Evolutionary conservation across 2,329 filamentous ascomycete species (phyloP).

Genomic region (Claviceps monticola): DNA sequence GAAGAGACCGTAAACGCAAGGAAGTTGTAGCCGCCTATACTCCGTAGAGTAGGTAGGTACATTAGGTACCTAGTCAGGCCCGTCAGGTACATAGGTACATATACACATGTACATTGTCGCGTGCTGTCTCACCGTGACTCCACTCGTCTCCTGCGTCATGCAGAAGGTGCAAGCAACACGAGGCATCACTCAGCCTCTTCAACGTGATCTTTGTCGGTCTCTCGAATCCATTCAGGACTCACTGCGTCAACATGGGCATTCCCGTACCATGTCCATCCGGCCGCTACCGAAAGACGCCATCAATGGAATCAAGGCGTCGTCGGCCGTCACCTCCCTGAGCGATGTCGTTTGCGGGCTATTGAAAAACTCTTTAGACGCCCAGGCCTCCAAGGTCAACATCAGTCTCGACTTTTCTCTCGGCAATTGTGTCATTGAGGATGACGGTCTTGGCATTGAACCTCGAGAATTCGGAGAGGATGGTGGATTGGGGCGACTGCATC

Average conservation of each 20-base stretch:
- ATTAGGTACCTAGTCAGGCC: too few relatives aligned
- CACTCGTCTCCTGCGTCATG: background rate
- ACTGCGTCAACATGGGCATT: constrained; percentile 2
- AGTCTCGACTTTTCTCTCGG: constrained; percentile 63
- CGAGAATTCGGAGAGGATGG: constrained; percentile 58
- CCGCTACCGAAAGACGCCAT: constrained; percentile 57
- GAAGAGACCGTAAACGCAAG: too few relatives aligned
- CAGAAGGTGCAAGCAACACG: background rate
- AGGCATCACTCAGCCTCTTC: background rate
- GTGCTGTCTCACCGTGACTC: background rate
- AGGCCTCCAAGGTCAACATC: constrained; percentile 53
- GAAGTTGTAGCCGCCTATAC: too few relatives aligned
- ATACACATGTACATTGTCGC: background rate
- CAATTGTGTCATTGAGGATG: constrained; percentile 67
- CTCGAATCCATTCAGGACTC: background rate
- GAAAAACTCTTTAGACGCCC: constrained; percentile 75
- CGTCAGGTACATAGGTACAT: too few relatives aligned
- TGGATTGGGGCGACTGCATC: constrained; percentile 58
- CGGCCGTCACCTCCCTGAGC: constrained; percentile 61
- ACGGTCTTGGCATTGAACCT: constrained; percentile 65
- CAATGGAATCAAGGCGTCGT: constrained; percentile 74
- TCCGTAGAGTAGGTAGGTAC: too few relatives aligned
- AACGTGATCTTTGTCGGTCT: background rate
- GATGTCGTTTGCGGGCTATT: constrained; percentile 58
- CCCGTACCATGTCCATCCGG: constrained; percentile 44